Evolutionary conservation across 495 filamentous ascomycete species (phyloP), one percentile per base, ranked within the genome.

Genomic region (Penicillium desertorum): DNA sequence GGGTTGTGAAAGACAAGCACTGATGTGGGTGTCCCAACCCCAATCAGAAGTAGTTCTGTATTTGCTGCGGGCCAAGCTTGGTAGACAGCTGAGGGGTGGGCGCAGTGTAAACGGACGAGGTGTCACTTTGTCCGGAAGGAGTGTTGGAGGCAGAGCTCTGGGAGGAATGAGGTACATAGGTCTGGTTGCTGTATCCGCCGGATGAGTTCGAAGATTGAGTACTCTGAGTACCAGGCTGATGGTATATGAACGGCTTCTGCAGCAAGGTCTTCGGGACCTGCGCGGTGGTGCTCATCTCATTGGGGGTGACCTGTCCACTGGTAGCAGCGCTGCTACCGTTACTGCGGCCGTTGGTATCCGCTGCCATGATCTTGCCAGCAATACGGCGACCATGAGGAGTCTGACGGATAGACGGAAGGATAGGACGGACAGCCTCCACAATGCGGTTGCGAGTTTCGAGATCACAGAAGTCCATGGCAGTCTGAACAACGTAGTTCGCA

Each of bases 401-500:
- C 54, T 87, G 82, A 41, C 91, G 88, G 54, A 98, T 91, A 2
- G 81, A 75, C 7, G 90, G 88, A 22, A 98, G 78, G 54, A 90
- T 81, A 1, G 92, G 93, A 23, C 91, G 90, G 59, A 98, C 88
- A 30, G 79, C 79, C 36, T 97, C 90, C 37, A 95, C 83, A 20
- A 98, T 81, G 25, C 81, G 80, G 54, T 76, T 75, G 71, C 91
- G 90, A 60, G 83, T 87, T 9, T 83, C 78, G 0, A 79, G 70
- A 47, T 92, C 89, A 8, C 89, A 83, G 62, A 90, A 91, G 58
- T 97, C 92, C 60, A 96, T 79, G 44, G 94, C 94, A 34, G 94
- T 98, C 80, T 98, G 94, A 37, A 98, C 87, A 59, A 98, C 94
- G 68, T 98, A 98, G 73, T 98, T 98, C 60, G 89, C 94, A 68